A percentile compares a stretch with the other conserved stretches of the same genome.
phyloP scores from a whole-genome alignment of 129 eudicot species.

The Flaveria robusta region DNA sequence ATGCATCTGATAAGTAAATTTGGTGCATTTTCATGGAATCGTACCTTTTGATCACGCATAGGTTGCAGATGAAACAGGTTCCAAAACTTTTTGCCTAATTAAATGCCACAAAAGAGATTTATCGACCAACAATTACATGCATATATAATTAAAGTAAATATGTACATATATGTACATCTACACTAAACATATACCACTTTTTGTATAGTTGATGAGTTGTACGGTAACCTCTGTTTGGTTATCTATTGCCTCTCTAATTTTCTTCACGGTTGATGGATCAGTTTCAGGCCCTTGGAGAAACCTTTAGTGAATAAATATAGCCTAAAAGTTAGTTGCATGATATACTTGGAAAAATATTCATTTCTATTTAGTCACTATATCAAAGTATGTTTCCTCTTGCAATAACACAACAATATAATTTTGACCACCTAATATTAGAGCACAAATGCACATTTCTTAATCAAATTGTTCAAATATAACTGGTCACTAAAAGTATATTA shows the following conservation, averaged over 20 bases:
- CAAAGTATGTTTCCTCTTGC: background rate
- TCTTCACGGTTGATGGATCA: conserved; percentile 86
- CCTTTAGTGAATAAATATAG: conserved; percentile 35
- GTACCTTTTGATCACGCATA: conserved; percentile 99
- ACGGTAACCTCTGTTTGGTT: conserved; percentile 90
- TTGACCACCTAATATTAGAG: too few relatives aligned
- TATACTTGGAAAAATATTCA: too few relatives aligned
- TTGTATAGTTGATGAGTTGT: conserved; percentile 96
- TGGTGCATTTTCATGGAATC: background rate
- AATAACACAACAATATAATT: too few relatives aligned
- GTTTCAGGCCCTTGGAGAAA: conserved; percentile 99
- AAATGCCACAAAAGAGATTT: conserved; percentile 8
- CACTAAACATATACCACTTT: conserved; percentile 59
- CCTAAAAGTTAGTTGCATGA: too few relatives aligned
- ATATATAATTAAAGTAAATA: background rate
- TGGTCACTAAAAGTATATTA: background rate
- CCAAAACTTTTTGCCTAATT: conserved; percentile 95
- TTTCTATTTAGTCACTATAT: background rate
- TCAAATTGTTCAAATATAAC: background rate
- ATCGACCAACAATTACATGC: background rate
- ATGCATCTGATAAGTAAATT: background rate
- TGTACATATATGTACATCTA: background rate
- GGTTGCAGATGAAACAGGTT: conserved; percentile 98
- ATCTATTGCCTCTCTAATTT: conserved; percentile 87
- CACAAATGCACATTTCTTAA: too few relatives aligned